Percentiles rank a stretch among this genome's conserved stretches.
phyloP scores from a whole-genome alignment of 2,329 filamentous ascomycete species.

The Microdochium bolleyi region DNA sequence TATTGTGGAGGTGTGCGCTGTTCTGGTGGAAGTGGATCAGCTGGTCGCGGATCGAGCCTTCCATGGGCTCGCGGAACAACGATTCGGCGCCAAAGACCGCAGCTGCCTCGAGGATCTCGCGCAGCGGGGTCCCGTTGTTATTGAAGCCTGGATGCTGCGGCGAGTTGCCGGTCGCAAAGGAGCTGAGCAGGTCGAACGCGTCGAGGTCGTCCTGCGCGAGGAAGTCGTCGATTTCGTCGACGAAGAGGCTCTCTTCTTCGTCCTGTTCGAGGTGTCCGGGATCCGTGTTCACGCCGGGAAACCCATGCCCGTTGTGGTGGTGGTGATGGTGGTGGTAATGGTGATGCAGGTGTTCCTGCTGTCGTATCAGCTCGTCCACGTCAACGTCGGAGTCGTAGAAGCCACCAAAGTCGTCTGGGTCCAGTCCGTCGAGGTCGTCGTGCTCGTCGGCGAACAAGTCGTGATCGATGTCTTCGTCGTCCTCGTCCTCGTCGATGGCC shows the following conservation, averaged over 20 bases:
- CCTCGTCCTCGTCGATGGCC: conserved; percentile 2
- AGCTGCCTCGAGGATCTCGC: not conserved
- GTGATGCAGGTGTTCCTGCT: conserved; percentile 4
- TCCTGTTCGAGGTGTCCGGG: not conserved
- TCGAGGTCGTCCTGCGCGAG: not conserved
- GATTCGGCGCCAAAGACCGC: not conserved
- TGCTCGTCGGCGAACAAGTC: conserved; percentile 1
- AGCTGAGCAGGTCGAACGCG: conserved; percentile 3
- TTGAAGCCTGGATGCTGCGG: not conserved
- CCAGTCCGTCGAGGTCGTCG: not conserved
- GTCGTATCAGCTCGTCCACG: not conserved
- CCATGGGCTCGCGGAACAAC: not conserved
- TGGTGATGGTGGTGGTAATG: conserved; percentile 4
- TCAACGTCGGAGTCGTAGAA: conserved; percentile 4
- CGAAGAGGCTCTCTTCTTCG: not conserved
- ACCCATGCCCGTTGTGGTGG: conserved; percentile 1
- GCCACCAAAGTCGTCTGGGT: not conserved
- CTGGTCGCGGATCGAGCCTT: not conserved
- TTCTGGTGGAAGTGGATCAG: not conserved
- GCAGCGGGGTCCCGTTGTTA: not conserved
- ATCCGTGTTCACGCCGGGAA: not conserved
- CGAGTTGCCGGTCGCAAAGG: not conserved
- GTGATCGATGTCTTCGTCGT: conserved; percentile 1
- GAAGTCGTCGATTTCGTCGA: not conserved
- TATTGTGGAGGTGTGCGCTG: not conserved